Base-by-base conservation (phyloP, 345 rosid species). In the Brassica juncea region DNA sequence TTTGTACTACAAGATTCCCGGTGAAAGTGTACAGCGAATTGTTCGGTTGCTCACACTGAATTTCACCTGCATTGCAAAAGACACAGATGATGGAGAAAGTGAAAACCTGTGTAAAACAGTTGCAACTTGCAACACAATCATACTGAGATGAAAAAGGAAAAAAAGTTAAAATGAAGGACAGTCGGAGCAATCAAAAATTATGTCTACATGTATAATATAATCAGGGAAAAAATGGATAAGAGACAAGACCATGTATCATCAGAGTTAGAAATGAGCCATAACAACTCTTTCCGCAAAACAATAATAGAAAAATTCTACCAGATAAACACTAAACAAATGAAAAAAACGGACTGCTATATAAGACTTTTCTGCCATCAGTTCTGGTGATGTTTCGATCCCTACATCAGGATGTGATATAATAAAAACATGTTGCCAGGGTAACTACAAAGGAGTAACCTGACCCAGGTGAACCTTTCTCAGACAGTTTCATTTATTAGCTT, bases 21-120 rank as follows among this genome's bases (percentile, higher is more conserved):
- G 97, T 92, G 86, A 92, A 96, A 64, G 98, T 96, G 87, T 96
- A 96, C 83, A 96, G 83, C 15, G 99, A 96, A 84, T 93, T 96
- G 81, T 96, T 96, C 2, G 99, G 99, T 71, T 96, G 97, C 87
- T 96, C 99, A 78, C 98, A 96, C 86, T 96, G 98, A 83, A 96
- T 87, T 90, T 93, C 97, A 84, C 97, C 99, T 96, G 88, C 82
- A 86, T 79, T 70, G 70, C 77, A 76, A 82, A 77, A 60, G 25
- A 78, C 52, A 76, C 68, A 57, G 55, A 72, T 75, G 64, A 61
- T 71, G 61, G 52, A 67, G 71, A 54, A 58, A 66, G 49, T 71
- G 27, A 64, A 30, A 68, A 55, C 31, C 25, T 39, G 37, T 28
- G 54, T 61, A 14, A 28, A 21, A 37, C 30, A 35, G 62, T 30